Percentiles rank a stretch among this genome's conserved stretches.
phyloP scores from a whole-genome alignment of 1,139 yeast genomes.

The Komagataea norvegica region DNA sequence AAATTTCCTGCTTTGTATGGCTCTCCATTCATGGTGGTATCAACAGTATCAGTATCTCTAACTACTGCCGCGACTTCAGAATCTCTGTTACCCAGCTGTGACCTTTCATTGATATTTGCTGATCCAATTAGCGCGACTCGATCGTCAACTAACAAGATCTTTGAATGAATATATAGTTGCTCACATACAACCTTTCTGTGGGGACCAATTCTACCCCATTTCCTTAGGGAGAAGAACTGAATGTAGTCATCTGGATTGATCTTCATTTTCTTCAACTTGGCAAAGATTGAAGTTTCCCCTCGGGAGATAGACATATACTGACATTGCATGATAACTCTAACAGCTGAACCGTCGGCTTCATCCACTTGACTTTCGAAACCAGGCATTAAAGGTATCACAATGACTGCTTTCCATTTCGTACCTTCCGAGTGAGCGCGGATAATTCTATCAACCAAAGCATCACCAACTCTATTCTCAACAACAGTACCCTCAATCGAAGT shows the following conservation, averaged over 20 bases:
- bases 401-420: slow-evolving; percentile 82
- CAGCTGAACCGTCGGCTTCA: slow-evolving; percentile 88
- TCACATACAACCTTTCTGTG: slow-evolving; percentile 75
- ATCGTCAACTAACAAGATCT: slow-evolving; percentile 90
- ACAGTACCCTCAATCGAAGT: slow-evolving; percentile 82
- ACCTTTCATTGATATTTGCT: slow-evolving; percentile 93
- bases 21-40: slow-evolving; percentile 75
- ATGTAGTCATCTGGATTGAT: slow-evolving; percentile 89
- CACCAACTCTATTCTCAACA: slow-evolving; percentile 87
- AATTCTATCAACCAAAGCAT: slow-evolving; percentile 92
- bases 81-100: slow-evolving; percentile 90
- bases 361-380: slow-evolving; percentile 96
- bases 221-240: slow-evolving; percentile 85
- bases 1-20: slow-evolving; percentile 80
- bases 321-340: slow-evolving; percentile 94
- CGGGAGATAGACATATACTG: slow-evolving; percentile 91
- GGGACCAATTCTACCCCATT: slow-evolving; percentile 92
- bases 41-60: slow-evolving; percentile 74
- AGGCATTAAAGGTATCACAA: slow-evolving; percentile 94
- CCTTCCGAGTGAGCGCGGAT: slow-evolving; percentile 78
- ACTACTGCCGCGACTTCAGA: slow-evolving; percentile 90
- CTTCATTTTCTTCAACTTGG: slow-evolving; percentile 70
- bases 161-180: slow-evolving; percentile 91
- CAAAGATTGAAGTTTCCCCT: slow-evolving; percentile 86
- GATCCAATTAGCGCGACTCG: slow-evolving; percentile 91